phyloP scores from a whole-genome alignment of 78 protist genomes.

The Dictyostelium intermedium region DNA sequence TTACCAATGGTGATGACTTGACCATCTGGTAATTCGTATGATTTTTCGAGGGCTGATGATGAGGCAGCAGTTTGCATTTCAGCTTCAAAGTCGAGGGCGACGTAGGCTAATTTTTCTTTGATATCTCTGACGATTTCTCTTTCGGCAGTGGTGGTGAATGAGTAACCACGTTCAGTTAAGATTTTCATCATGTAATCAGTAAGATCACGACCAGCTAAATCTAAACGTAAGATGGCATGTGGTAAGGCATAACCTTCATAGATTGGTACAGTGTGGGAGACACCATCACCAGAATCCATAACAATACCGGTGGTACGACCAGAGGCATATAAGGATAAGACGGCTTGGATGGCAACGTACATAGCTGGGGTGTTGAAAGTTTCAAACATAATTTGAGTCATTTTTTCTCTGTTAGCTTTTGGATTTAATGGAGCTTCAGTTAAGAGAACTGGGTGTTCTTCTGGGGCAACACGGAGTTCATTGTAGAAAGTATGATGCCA shows the following conservation, averaged over 20 bases:
- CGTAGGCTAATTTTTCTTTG: conserved; percentile 87
- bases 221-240: conserved; percentile 83
- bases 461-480: conserved; percentile 93
- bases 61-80: conserved; percentile 37
- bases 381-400: conserved; percentile 93
- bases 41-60: conserved; percentile 80
- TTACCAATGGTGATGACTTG: conserved; percentile 77
- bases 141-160: conserved; percentile 47
- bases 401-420: conserved; percentile 88
- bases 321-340: conserved; percentile 87
- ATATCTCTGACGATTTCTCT: conserved; percentile 66
- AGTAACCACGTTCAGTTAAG: conserved; percentile 83
- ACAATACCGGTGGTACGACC: conserved; percentile 93
- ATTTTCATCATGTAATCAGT: conserved; percentile 87
- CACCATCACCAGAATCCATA: conserved; percentile 91
- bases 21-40: conserved; percentile 81
- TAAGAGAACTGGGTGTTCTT: conserved; percentile 91
- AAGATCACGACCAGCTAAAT: conserved; percentile 88
- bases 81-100: conserved; percentile 52
- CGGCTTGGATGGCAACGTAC: conserved; percentile 79
- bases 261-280: conserved; percentile 91
- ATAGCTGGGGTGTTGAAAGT: conserved; percentile 87
- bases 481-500: conserved; percentile 91
- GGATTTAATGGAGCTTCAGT: conserved; percentile 92
- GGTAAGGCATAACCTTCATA: conserved; percentile 86